Evolutionary conservation across 2,329 filamentous ascomycete genomes (phyloP), one percentile per base, ranked within the genome.

Genomic region (Aspergillus pseudoglaucus): DNA sequence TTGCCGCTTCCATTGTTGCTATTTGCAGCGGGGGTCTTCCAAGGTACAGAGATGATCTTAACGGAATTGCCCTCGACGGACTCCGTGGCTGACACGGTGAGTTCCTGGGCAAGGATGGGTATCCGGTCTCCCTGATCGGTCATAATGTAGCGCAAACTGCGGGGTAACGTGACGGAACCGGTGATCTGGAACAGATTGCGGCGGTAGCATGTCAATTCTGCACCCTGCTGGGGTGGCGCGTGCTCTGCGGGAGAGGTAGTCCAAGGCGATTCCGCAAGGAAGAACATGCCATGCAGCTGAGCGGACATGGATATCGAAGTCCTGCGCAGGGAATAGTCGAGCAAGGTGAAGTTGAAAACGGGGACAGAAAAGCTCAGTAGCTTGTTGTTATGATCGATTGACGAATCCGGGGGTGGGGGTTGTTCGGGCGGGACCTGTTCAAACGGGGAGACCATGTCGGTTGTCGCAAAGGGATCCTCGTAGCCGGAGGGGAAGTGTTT

Each of bases 111-210:
- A 53, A 82, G 80, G 43, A 96, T 88, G 2, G 87, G 85, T 37
- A 95, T 84, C 40, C 87, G 85, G 65, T 95, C 88, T 40, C 89
- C 89, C 46, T 87, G 82, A 50, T 95, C 90, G 15, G 84, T 88
- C 66, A 95, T 77, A 47, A 95, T 82, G 45, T 86, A 93, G 47
- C 91, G 76, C 53, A 90, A 79, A 23, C 83, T 84, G 53, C 88
- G 77, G 1, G 90, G 89, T 12, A 90, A 78, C 37, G 89, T 89
- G 49, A 95, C 81, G 4, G 85, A 90, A 49, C 91, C 91, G 52
- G 90, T 95, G 62, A 96, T 94, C 68, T 96, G 91, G 69, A 97
- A 97, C 43, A 97, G 76, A 64, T 97, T 97, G 42, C 91, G 83
- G 55, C 91, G 86, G 70, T 97, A 97, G 76, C 91, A 97, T 3